Evolutionary conservation across 1,139 yeast genomes (phyloP).

Genomic region (Fermentozyma sake): DNA sequence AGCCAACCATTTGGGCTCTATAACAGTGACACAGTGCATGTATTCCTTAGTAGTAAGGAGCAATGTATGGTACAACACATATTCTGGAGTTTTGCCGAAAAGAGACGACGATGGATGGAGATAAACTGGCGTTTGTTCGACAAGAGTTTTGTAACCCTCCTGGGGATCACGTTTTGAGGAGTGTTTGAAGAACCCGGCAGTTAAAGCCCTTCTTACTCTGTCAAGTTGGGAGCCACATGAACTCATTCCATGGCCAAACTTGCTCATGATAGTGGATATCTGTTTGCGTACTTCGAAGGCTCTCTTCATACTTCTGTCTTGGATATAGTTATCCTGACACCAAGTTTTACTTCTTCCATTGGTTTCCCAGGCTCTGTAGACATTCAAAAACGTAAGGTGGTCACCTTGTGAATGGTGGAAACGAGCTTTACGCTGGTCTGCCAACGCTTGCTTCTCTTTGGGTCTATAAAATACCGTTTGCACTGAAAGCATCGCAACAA

Average conservation of each 20-base stretch:
- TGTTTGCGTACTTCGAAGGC: conserved; percentile 81
- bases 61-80: conserved; percentile 80
- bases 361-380: conserved; percentile 72
- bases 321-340: conserved; percentile 81
- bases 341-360: conserved; percentile 61
- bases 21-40: conserved; percentile 81
- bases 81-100: conserved; percentile 69
- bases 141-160: conserved; percentile 71
- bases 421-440: conserved; percentile 72
- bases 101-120: conserved; percentile 88
- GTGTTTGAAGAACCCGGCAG: conserved; percentile 85
- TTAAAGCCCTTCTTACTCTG: conserved; percentile 63
- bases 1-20: conserved; percentile 82
- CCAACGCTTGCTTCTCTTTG: conserved; percentile 64
- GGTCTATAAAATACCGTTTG: conserved; percentile 86
- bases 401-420: conserved; percentile 83
- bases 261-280: conserved; percentile 56
- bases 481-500: conserved; percentile 89
- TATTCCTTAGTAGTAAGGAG: conserved; percentile 82
- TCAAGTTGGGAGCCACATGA: conserved; percentile 67
- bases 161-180: conserved; percentile 71
- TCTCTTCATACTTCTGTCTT: conserved; percentile 70
- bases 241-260: conserved; percentile 44
- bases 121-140: conserved; percentile 72
- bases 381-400: conserved; percentile 79